Conservation (phyloP, 441 rosid species). For the Omphalea diandra region DNA sequence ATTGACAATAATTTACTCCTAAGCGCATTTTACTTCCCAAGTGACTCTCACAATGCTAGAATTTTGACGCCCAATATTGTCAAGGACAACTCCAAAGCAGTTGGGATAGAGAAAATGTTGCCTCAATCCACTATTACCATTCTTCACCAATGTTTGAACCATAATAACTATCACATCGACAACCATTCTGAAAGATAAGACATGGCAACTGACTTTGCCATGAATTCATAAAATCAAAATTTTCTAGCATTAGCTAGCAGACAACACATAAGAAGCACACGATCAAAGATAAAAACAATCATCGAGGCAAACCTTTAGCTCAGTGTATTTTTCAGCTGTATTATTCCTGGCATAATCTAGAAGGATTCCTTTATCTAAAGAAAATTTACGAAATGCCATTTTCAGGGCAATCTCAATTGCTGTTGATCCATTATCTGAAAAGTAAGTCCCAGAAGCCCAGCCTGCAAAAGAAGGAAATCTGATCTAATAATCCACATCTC, state of each 20-base stretch:
- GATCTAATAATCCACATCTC: constrained; percentile 1
- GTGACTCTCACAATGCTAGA: background rate
- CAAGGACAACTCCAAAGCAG: background rate
- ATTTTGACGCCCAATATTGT: background rate
- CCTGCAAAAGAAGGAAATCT: constrained; percentile 43
- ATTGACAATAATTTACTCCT: background rate
- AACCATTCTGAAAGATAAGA: background rate
- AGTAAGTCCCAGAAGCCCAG: constrained; percentile 89
- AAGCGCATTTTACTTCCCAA: background rate
- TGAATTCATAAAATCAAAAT: background rate
- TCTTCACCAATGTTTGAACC: background rate
- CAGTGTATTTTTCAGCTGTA: constrained; percentile 34
- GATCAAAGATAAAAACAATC: constrained; percentile 14
- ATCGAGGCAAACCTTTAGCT: constrained; percentile 53
- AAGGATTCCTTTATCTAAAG: constrained; percentile 51
- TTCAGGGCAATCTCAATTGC: constrained; percentile 92
- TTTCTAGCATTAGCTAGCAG: background rate
- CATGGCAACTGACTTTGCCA: background rate
- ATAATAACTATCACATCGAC: background rate
- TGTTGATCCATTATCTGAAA: constrained; percentile 94
- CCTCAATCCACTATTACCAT: background rate
- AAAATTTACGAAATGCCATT: constrained; percentile 93
- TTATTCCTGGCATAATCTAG: constrained; percentile 24
- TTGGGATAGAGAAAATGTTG: background rate
- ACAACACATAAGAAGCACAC: constrained; percentile 2